phyloP scores from a whole-genome alignment of 176 grass and related monocot genomes.

The Neostapfia colusana region DNA sequence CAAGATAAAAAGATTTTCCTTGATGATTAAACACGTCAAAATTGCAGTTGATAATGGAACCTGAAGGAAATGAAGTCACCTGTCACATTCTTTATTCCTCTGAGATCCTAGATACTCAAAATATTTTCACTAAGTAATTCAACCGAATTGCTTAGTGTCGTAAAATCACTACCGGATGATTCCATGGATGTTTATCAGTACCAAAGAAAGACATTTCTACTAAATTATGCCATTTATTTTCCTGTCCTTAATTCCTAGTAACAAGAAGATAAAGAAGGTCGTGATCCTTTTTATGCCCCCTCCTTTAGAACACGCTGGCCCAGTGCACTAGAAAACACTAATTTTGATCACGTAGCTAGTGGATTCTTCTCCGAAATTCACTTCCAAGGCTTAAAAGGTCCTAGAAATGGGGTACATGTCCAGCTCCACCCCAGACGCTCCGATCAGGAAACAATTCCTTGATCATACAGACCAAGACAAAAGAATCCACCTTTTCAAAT shows the following conservation, averaged over 20 bases:
- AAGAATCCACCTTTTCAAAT: background rate
- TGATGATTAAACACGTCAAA: slow-evolving; percentile 8
- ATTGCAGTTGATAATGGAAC: background rate
- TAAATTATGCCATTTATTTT: background rate
- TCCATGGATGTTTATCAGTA: background rate
- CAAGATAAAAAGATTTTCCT: background rate
- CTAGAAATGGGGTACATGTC: background rate
- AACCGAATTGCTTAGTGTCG: background rate
- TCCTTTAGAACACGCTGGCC: background rate
- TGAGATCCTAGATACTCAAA: background rate
- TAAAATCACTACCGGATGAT: background rate
- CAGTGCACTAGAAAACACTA: too few species aligned
- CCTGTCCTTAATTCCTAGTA: background rate
- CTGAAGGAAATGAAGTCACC: background rate
- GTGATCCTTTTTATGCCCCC: background rate
- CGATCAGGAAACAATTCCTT: slow-evolving; percentile 19
- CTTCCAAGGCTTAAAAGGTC: background rate
- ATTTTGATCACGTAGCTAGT: background rate
- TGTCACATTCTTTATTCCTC: background rate
- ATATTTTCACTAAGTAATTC: background rate
- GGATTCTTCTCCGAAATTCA: background rate
- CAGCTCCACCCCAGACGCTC: background rate
- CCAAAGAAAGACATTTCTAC: background rate
- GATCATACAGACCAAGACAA: slow-evolving; percentile 10
- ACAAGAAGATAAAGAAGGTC: background rate